These are phyloP conservation scores for Candida sp. DNA, from an alignment of 1,139 yeast genomes.

Conservation along the genomic window DNA sequence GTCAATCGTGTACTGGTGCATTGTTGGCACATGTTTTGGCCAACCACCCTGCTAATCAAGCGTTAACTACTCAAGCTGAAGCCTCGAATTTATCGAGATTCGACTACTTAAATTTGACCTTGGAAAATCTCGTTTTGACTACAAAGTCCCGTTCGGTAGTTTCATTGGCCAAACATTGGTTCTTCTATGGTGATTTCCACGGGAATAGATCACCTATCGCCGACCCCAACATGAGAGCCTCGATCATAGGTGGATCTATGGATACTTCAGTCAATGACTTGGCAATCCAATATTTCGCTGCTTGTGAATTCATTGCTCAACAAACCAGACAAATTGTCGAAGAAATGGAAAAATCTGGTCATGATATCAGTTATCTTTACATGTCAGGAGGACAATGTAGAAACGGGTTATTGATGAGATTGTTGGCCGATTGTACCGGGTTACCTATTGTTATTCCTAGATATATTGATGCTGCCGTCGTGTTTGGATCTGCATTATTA, in stretches of 20 bases:
- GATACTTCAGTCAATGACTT: constrained; percentile 80
- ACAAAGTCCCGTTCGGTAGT: constrained; percentile 66
- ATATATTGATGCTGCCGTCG: constrained; percentile 96
- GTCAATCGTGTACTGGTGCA: constrained; percentile 97
- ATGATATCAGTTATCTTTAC: constrained; percentile 68
- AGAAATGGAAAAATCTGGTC: constrained; percentile 79
- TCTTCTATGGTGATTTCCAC: constrained; percentile 94
- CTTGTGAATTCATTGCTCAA: constrained; percentile 96
- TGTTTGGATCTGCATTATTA: constrained; percentile 88
- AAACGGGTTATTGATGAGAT: constrained; percentile 81
- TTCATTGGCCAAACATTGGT: constrained; percentile 76
- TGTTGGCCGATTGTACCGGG: constrained; percentile 91
- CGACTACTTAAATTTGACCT: constrained; percentile 72
- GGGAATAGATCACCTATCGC: constrained; percentile 98
- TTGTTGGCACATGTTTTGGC: constrained; percentile 85
- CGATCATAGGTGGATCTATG: constrained; percentile 90
- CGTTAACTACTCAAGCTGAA: constrained; percentile 60
- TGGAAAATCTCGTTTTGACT: constrained; percentile 64
- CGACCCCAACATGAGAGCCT: constrained; percentile 91
- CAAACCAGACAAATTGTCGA: constrained; percentile 95
- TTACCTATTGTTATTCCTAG: constrained; percentile 91
- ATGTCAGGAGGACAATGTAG: constrained; percentile 98
- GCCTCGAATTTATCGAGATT: constrained; percentile 71
- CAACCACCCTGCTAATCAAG: constrained; percentile 83
- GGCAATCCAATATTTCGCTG: constrained; percentile 84